Conservation (phyloP, 495 filamentous ascomycete species). For the Podospora pseudopauciseta region DNA sequence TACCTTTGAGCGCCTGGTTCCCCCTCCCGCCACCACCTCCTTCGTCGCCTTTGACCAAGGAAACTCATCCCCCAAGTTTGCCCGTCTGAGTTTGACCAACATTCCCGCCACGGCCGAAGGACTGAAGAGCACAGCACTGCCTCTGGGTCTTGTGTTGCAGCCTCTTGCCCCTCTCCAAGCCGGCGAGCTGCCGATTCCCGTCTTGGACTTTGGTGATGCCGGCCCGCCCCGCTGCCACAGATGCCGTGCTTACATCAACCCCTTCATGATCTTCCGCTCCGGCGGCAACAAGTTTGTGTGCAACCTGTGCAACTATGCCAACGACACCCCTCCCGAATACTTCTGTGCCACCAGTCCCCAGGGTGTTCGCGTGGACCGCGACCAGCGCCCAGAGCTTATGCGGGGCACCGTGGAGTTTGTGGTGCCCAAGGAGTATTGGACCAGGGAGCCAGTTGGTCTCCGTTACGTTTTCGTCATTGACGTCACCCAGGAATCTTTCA, state of each 20-base stretch:
- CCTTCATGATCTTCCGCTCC: constrained; percentile 94
- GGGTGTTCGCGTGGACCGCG: constrained; percentile 81
- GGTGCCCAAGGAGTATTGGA: constrained; percentile 98
- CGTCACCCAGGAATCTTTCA: constrained; percentile 82
- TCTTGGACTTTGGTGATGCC: constrained; percentile 89
- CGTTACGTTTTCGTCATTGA: constrained; percentile 91
- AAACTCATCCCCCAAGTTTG: constrained; percentile 92
- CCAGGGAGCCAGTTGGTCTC: constrained; percentile 84
- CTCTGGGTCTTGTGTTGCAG: constrained; percentile 84
- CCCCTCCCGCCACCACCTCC: constrained; percentile 83
- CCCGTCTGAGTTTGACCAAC: constrained; percentile 85
- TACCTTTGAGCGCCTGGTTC: constrained; percentile 86
- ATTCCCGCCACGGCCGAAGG: constrained; percentile 82
- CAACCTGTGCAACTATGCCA: constrained; percentile 97
- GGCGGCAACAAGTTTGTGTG: constrained; percentile 96
- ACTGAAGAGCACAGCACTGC: constrained; percentile 71
- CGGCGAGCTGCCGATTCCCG: constrained; percentile 83
- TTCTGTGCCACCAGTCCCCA: constrained; percentile 86
- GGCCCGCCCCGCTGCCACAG: constrained; percentile 90
- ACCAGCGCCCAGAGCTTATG: constrained; percentile 84
- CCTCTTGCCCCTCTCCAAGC: constrained; percentile 79
- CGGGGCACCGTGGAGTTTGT: constrained; percentile 92
- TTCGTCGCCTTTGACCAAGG: constrained; percentile 94
- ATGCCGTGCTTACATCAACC: constrained; percentile 96
- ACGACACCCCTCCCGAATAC: constrained; percentile 90